Evolutionary conservation across 306 rosid genomes (phyloP).

Genomic region (Quercus suber): DNA sequence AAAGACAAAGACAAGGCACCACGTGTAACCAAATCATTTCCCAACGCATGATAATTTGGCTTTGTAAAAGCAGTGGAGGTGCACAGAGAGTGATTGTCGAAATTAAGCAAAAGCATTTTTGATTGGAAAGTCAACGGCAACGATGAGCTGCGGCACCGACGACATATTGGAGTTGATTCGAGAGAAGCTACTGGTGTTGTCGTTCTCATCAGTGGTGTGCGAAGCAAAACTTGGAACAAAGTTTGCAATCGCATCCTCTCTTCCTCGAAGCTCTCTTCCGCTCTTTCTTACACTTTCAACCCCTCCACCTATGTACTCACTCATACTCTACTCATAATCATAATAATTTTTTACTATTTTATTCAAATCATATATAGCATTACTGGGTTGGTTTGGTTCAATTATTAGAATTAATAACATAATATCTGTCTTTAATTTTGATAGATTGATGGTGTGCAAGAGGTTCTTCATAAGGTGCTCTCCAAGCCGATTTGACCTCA

Average conservation of each 20-base stretch:
- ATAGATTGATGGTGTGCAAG: slow-evolving; percentile 36
- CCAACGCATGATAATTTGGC: too few relatives aligned
- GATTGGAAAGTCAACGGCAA: too few relatives aligned
- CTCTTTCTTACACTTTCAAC: slow-evolving; percentile 50
- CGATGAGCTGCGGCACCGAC: not conserved
- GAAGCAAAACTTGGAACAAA: slow-evolving; percentile 55
- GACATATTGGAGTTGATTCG: slow-evolving; percentile 29
- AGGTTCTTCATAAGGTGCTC: slow-evolving; percentile 37
- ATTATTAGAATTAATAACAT: too few relatives aligned
- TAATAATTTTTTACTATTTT: not conserved
- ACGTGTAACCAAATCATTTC: too few relatives aligned
- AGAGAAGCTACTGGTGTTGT: slow-evolving; percentile 38
- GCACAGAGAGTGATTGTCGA: too few relatives aligned
- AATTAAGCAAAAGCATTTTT: too few relatives aligned
- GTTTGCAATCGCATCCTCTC: slow-evolving; percentile 51
- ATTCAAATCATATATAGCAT: too few relatives aligned
- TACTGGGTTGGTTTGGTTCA: too few relatives aligned
- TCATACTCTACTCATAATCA: too few relatives aligned
- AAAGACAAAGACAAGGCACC: too few relatives aligned
- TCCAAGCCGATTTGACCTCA: slow-evolving; percentile 23
- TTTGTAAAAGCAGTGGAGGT: too few relatives aligned
- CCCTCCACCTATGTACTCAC: slow-evolving; percentile 38
- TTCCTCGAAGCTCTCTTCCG: slow-evolving; percentile 62
- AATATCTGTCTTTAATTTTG: not conserved
- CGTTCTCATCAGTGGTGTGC: slow-evolving; percentile 66